A percentile compares a stretch with the other conserved stretches of the same genome.
phyloP scores from a whole-genome alignment of 345 rosid genomes.

The Lepidium didymum region DNA sequence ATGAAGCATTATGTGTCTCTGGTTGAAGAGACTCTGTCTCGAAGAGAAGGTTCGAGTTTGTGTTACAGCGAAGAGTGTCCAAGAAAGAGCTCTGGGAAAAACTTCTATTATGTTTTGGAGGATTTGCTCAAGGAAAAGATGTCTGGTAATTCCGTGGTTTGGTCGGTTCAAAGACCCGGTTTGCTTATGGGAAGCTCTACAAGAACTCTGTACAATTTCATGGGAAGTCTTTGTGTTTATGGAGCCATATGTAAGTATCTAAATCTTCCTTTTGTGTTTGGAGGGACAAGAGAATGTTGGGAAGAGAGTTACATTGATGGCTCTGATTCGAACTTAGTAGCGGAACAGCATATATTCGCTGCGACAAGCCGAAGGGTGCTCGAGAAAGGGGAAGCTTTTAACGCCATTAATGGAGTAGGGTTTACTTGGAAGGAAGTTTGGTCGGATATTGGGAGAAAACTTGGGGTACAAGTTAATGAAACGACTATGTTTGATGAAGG shows the following conservation, averaged over 20 bases:
- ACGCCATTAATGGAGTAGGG: conserved; percentile 56
- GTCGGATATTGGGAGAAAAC: conserved; percentile 51
- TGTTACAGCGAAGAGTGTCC: conserved; percentile 53
- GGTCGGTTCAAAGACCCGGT: conserved; percentile 91
- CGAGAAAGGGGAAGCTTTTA: conserved; percentile 57
- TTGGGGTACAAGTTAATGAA: conserved; percentile 42
- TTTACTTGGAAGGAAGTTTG: conserved; percentile 88
- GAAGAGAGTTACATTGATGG: conserved; percentile 75
- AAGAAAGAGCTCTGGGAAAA: conserved; percentile 30
- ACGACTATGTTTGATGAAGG: conserved; percentile 37
- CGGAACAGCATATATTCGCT: conserved; percentile 77
- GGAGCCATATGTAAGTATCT: conserved; percentile 58
- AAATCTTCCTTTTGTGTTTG: conserved; percentile 76
- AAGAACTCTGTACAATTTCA: conserved; percentile 56
- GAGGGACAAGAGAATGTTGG: conserved; percentile 80
- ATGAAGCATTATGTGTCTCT: conserved; percentile 72
- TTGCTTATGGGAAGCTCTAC: conserved; percentile 61
- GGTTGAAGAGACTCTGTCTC: conserved; percentile 21
- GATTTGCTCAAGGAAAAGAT: conserved; percentile 60
- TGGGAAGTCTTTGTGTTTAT: conserved; percentile 75
- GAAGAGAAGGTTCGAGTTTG: conserved; percentile 2
- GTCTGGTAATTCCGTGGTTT: conserved; percentile 32
- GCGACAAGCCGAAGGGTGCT: conserved; percentile 41
- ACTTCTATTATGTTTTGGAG: conserved; percentile 71
- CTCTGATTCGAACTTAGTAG: conserved; percentile 65